Evolutionary conservation across 306 rosid genomes (phyloP), one percentile per base, ranked within the genome.

Genomic region (Cyclanthera cordifolia): DNA sequence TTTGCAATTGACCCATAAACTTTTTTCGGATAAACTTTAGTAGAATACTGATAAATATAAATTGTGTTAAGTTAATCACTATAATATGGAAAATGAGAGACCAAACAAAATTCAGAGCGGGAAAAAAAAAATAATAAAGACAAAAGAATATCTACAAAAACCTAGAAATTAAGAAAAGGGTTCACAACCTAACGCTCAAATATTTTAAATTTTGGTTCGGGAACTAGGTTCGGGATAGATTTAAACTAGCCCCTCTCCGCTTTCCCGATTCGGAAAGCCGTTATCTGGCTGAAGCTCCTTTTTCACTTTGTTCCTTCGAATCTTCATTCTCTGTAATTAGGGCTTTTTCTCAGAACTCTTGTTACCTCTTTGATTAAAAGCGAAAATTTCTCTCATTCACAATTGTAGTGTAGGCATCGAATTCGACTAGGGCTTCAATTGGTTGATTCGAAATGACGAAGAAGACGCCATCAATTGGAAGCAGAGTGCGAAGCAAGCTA

Each of bases 401-500:
- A 56, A 14, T 56, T 56, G 39, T 27, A 25, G 20, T 55, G 17
- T 25, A 13, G 37, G 14, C 23, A 23, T 3, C 30, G 11, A 8
- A 1, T 43, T 54, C 32, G 37, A 13, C 5, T 66, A 55, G 54
- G 53, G 48, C 37, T 63, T 76, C 34, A 25, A 77, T 55, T 32
- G 56, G 34, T 54, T 67, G 34, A 78, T 73, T 28, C 82, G 77
- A 23, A 78, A 67, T 51, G 73, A 81, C 83, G 90, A 76, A 79
- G 78, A 77, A 82, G 83, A 76, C 76, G 60, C 37, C 37, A 32
- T 81, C 88, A 0, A 76, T 92, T 3, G 88, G 89, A 48, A 84
- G 75, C 75, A 71, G 79, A 45, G 78, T 82, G 86, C 79, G 95
- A 52, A 87, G 83, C 78, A 85, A 84, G 71, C 84, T 92, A 11